Evolutionary conservation across 2,329 filamentous ascomycete genomes (phyloP).

Genomic region (Ceratocystis ficicola): DNA sequence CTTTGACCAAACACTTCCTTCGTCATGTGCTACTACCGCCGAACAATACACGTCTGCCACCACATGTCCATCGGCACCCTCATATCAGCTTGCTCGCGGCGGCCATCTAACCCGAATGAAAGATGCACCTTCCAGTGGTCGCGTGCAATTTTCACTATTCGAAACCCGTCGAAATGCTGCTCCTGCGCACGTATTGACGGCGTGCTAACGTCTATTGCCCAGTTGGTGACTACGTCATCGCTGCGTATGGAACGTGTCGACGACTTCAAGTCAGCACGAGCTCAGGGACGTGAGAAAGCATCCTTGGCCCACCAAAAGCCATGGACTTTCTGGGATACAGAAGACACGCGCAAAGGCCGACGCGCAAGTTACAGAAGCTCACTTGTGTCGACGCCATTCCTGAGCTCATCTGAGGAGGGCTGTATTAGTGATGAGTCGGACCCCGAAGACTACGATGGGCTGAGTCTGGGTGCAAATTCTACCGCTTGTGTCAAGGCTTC

Average conservation of each 20-base stretch:
- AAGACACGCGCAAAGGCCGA: constrained; percentile 3
- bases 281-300: background rate
- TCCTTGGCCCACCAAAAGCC: constrained; percentile 15
- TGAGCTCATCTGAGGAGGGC: background rate
- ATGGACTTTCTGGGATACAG: constrained; percentile 18
- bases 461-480: background rate
- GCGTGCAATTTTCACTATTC: constrained; percentile 21
- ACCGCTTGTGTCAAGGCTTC: constrained; percentile 11
- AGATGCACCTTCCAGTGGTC: constrained; percentile 21
- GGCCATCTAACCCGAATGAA: background rate
- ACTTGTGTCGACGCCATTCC: background rate
- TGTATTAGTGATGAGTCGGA: constrained; percentile 11
- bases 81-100: constrained; percentile 19
- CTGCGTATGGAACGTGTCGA: constrained; percentile 13
- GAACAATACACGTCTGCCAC: constrained; percentile 24
- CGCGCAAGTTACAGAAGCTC: background rate
- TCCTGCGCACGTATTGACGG: constrained; percentile 16
- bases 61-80: constrained; percentile 21
- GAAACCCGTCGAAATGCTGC: constrained; percentile 15
- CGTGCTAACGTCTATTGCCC: constrained; percentile 15
- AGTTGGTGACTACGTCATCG: constrained; percentile 14
- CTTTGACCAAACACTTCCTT: no score
- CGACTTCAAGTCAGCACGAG: constrained; percentile 12
- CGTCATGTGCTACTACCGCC: constrained; percentile 25
- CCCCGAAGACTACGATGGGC: constrained; percentile 15